Conservation (phyloP, 305 asterid genomes). For the Striga hermonthica region DNA sequence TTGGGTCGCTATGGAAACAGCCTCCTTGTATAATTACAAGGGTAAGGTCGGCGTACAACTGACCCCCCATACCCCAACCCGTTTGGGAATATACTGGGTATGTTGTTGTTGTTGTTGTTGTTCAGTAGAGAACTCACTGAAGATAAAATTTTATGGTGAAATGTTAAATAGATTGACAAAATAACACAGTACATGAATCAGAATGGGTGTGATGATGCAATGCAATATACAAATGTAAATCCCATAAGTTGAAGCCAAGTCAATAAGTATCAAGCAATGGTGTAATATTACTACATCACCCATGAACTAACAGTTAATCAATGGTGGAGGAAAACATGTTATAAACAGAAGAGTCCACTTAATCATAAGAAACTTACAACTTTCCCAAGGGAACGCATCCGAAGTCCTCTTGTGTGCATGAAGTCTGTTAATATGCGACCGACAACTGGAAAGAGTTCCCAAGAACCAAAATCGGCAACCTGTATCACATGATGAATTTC, state of each 20-base stretch:
- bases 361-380: slow-evolving; percentile 59
- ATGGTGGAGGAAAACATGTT: slow-evolving; percentile 22
- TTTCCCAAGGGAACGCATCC: slow-evolving; percentile 98
- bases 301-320: not conserved
- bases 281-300: not conserved
- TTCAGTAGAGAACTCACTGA: slow-evolving; percentile 22
- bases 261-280: slow-evolving; percentile 6
- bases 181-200: too few species aligned
- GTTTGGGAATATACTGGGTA: too few species aligned
- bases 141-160: too few species aligned
- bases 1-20: too few species aligned
- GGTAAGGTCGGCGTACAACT: too few species aligned
- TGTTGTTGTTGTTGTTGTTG: too few species aligned
- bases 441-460: slow-evolving; percentile 97
- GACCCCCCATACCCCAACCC: too few species aligned
- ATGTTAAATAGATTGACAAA: too few species aligned
- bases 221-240: too few species aligned
- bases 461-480: slow-evolving; percentile 99
- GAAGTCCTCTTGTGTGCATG: slow-evolving; percentile 99
- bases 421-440: slow-evolving; percentile 97
- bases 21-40: too few species aligned
- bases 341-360: slow-evolving; percentile 24
- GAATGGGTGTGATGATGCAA: too few species aligned
- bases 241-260: not conserved
- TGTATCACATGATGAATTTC: slow-evolving; percentile 39